Evolutionary conservation across 495 filamentous ascomycete genomes (phyloP).

Genomic region (Achaetomiella virescens): DNA sequence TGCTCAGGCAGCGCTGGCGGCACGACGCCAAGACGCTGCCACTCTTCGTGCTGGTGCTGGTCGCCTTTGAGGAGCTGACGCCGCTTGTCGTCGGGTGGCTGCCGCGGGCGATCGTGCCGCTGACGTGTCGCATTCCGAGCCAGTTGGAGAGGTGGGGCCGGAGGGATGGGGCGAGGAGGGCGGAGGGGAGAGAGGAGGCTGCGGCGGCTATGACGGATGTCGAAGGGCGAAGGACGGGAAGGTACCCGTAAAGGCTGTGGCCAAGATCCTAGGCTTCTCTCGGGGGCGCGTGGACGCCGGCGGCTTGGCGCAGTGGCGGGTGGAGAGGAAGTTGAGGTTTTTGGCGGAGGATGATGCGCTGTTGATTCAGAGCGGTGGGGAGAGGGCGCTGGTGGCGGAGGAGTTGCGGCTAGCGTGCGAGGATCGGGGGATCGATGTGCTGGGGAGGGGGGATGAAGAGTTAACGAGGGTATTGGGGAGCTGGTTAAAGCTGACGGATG

Average conservation of each 20-base stretch:
- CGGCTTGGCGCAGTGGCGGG: conserved; percentile 3
- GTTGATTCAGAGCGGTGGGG: conserved; percentile 32
- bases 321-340: conserved; percentile 39
- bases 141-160: conserved; percentile 57
- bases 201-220: neutral
- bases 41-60: conserved; percentile 62
- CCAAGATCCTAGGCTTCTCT: conserved; percentile 24
- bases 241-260: neutral
- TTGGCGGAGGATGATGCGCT: conserved; percentile 41
- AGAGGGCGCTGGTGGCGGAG: conserved; percentile 29
- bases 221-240: neutral
- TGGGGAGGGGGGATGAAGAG: conserved; percentile 19
- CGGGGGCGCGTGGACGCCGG: conserved; percentile 30
- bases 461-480: conserved; percentile 24
- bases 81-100: conserved; percentile 65
- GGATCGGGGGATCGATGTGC: conserved; percentile 38
- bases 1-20: conserved; percentile 30
- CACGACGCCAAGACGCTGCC: conserved; percentile 72
- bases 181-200: conserved; percentile 9
- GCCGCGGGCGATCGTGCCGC: conserved; percentile 64
- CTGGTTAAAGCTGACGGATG: conserved; percentile 32
- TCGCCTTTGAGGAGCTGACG: conserved; percentile 79
- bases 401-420: conserved; percentile 40
- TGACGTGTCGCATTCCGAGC: conserved; percentile 70
- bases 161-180: conserved; percentile 43